phyloP scores from a whole-genome alignment of 2,329 filamentous ascomycete species.

The Trichoderma brevicompactum region DNA sequence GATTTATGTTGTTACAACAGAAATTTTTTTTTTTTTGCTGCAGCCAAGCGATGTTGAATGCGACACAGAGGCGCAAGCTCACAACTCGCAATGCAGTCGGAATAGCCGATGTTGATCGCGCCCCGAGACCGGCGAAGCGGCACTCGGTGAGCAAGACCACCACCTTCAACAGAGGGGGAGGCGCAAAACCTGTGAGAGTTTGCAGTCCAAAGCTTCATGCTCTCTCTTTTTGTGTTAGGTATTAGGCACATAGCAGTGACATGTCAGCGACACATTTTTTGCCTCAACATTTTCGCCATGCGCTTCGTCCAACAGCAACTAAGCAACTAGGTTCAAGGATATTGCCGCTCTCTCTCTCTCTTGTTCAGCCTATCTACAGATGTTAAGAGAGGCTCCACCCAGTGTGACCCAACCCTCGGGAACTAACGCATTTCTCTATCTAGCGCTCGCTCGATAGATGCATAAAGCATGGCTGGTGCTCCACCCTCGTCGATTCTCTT shows the following conservation, averaged over 20 bases:
- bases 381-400: conserved; percentile 37
- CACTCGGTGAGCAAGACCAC: not conserved
- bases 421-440: conserved; percentile 38
- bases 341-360: not conserved
- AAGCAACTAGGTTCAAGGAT: no score
- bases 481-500: conserved; percentile 18
- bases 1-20: not conserved
- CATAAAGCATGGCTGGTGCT: conserved; percentile 33
- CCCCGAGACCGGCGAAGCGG: conserved; percentile 20
- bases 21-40: not conserved
- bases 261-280: no score
- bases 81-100: not conserved
- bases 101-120: conserved; percentile 13
- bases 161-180: not conserved
- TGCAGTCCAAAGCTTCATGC: no score
- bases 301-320: not conserved
- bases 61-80: conserved; percentile 1
- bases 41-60: not conserved
- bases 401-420: conserved; percentile 35
- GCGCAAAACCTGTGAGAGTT: not conserved
- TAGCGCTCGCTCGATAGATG: conserved; percentile 39
- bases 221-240: no score
- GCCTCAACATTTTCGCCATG: not conserved
- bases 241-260: no score
- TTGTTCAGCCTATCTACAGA: conserved; percentile 2